A percentile compares a stretch with the other conserved stretches of the same genome.
Evolutionary conservation across 2,329 filamentous ascomycete species (phyloP).

Genomic region (Lomentospora prolificans): DNA sequence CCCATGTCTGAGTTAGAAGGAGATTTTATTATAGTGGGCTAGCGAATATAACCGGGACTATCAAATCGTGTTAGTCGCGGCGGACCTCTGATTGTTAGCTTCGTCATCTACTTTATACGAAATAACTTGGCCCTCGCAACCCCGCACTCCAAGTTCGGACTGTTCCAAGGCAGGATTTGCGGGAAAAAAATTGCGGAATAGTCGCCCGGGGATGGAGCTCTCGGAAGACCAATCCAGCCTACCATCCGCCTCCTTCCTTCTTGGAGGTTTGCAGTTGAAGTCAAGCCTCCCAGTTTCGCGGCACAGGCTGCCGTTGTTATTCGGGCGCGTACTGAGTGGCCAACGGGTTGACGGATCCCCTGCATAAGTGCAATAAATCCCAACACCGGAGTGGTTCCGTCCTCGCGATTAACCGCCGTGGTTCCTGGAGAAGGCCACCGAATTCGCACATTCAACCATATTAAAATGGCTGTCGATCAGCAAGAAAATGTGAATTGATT

Average conservation of each 20-base stretch:
- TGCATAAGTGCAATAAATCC: background rate
- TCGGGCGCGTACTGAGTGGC: background rate
- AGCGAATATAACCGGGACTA: background rate
- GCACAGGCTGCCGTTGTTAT: background rate
- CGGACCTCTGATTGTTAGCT: background rate
- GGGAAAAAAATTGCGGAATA: background rate
- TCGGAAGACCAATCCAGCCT: background rate
- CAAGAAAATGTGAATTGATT: background rate
- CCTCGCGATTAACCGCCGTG: background rate
- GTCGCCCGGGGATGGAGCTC: background rate
- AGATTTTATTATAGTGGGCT: background rate
- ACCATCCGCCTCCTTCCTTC: background rate
- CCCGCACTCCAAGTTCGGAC: background rate
- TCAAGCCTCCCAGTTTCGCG: background rate
- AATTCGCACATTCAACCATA: constrained; percentile 1
- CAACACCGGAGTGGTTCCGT: background rate
- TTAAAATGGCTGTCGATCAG: background rate
- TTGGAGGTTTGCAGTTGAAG: background rate
- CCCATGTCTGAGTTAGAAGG: background rate
- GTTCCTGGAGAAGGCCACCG: background rate
- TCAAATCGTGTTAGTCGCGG: background rate
- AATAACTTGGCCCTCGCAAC: background rate
- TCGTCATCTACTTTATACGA: background rate
- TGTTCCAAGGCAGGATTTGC: background rate
- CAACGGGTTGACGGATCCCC: background rate